Percentiles rank a stretch among this genome's conserved stretches.
phyloP scores from a whole-genome alignment of 768 basidiomycete species.

The Tulasnella sp. region DNA sequence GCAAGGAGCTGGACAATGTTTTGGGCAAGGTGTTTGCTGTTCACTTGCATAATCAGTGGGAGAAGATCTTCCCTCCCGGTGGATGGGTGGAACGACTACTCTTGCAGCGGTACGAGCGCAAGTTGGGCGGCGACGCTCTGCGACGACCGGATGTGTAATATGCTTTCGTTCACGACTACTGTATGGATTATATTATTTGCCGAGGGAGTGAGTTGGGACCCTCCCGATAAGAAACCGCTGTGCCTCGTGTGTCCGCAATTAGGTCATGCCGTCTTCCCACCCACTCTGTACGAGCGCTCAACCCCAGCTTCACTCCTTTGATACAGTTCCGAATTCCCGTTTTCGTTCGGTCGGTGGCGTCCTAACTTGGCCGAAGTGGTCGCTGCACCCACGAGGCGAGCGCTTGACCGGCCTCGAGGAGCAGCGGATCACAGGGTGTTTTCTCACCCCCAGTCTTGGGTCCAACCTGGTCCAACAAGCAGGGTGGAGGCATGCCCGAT shows the following conservation, averaged over 20 bases:
- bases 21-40: slow-evolving; percentile 72
- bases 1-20: slow-evolving; percentile 53
- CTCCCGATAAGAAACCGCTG: neutral
- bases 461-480: no score
- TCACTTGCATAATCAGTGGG: slow-evolving; percentile 96
- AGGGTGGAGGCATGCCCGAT: neutral
- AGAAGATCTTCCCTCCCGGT: slow-evolving; percentile 67
- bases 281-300: neutral
- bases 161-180: neutral
- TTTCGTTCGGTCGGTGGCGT: neutral
- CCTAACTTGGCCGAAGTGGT: neutral
- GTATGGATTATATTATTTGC: neutral
- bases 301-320: neutral
- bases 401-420: neutral
- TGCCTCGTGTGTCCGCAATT: neutral
- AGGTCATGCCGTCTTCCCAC: no score
- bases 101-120: slow-evolving; percentile 43
- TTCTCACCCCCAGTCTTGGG: neutral
- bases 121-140: neutral
- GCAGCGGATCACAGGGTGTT: neutral
- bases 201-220: neutral
- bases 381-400: neutral
- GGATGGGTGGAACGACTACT: slow-evolving; percentile 87
- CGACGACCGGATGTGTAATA: neutral
- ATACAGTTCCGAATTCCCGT: neutral